These are phyloP conservation scores for Nicotiana attenuata DNA, from an alignment of 257 asterid species.

Conservation along the genomic window DNA sequence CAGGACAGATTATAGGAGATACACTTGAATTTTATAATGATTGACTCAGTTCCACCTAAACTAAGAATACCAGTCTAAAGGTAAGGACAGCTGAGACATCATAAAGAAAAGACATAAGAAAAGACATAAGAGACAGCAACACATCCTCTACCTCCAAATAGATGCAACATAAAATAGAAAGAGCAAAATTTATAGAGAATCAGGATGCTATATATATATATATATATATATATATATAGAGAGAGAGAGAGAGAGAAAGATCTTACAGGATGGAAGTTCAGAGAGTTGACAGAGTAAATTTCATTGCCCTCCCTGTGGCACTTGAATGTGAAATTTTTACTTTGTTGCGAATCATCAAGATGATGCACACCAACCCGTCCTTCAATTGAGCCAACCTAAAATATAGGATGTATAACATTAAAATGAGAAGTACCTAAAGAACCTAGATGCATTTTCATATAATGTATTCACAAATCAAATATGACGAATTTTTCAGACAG, in stretches of 20 bases:
- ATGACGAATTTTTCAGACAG: not conserved
- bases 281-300: slow-evolving; percentile 83
- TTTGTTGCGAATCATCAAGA: slow-evolving; percentile 69
- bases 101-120: not conserved
- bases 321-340: slow-evolving; percentile 93
- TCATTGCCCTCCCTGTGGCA: slow-evolving; percentile 94
- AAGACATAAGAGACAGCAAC: not conserved
- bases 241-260: not conserved
- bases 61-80: not conserved
- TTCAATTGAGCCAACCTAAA: slow-evolving; percentile 96
- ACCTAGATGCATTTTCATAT: not conserved
- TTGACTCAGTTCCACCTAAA: not conserved
- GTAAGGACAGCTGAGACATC: not conserved
- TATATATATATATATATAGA: not conserved
- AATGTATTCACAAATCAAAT: not conserved
- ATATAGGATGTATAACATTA: slow-evolving; percentile 8
- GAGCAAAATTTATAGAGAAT: not conserved
- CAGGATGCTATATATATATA: not conserved
- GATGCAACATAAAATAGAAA: not conserved
- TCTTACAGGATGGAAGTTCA: slow-evolving; percentile 95
- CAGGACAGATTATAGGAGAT: no score
- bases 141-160: not conserved
- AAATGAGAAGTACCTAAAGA: not conserved
- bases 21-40: no score
- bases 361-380: slow-evolving; percentile 99